phyloP scores from a whole-genome alignment of 352 stramenopile genomes.

The Pythium brassicae region DNA sequence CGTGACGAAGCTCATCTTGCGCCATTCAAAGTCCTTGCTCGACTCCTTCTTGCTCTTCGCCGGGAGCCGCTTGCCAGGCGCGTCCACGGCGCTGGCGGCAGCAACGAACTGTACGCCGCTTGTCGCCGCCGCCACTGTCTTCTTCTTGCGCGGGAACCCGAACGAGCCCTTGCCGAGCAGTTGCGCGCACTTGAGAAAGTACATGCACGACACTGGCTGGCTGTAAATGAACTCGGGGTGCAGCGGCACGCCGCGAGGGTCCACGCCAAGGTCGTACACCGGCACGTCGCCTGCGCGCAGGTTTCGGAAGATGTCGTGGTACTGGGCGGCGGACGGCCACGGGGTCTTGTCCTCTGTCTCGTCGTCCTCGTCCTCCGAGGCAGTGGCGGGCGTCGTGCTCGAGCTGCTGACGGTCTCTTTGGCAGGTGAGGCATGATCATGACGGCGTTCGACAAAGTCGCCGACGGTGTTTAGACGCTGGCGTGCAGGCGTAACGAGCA shows the following conservation, averaged over 20 bases:
- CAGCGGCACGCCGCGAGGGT: slow-evolving; percentile 60
- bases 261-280: slow-evolving; percentile 68
- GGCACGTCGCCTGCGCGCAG: slow-evolving; percentile 36
- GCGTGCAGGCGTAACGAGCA: background rate
- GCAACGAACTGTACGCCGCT: too few relatives aligned
- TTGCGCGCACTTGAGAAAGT: slow-evolving; percentile 61
- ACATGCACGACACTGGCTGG: slow-evolving; percentile 69
- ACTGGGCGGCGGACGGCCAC: slow-evolving; percentile 68
- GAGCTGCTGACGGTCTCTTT: too few relatives aligned
- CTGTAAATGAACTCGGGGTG: slow-evolving; percentile 79
- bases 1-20: slow-evolving; percentile 84
- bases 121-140: slow-evolving; percentile 13
- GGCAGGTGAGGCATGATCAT: too few relatives aligned
- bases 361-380: slow-evolving; percentile 21
- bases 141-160: slow-evolving; percentile 65
- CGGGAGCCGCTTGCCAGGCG: slow-evolving; percentile 12
- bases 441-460: too few relatives aligned
- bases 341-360: slow-evolving; percentile 67
- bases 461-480: slow-evolving; percentile 5
- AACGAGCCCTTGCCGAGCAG: slow-evolving; percentile 68
- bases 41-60: slow-evolving; percentile 33
- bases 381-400: too few relatives aligned
- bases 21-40: slow-evolving; percentile 78
- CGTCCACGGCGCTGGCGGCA: slow-evolving; percentile 10
- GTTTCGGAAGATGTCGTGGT: slow-evolving; percentile 47